phyloP scores from a whole-genome alignment of 2,329 filamentous ascomycete species.

The Xylariaceae sp. region DNA sequence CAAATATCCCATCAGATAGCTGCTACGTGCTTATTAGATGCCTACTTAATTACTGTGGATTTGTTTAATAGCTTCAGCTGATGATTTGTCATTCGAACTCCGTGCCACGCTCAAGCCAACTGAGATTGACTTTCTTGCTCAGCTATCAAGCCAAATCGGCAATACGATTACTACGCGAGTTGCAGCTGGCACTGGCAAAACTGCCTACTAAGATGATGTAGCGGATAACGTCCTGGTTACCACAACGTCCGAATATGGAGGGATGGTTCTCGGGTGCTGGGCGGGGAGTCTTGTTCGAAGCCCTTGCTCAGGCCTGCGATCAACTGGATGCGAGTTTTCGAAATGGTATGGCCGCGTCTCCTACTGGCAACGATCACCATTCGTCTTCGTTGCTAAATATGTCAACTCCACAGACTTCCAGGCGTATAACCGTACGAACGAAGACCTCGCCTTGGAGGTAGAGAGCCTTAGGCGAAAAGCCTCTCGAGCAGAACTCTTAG shows the following conservation, averaged over 20 bases:
- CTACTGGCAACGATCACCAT: too few relatives aligned
- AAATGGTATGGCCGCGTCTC: slow-evolving; percentile 18
- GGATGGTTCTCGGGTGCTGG: slow-evolving; percentile 28
- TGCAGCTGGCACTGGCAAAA: neutral
- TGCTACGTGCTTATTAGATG: too few relatives aligned
- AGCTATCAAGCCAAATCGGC: too few relatives aligned
- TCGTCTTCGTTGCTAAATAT: slow-evolving; percentile 2
- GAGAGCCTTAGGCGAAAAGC: slow-evolving; percentile 30
- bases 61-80: too few relatives aligned
- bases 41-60: too few relatives aligned
- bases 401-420: slow-evolving; percentile 15
- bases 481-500: slow-evolving; percentile 32
- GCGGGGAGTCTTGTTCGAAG: slow-evolving; percentile 25
- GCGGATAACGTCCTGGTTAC: too few relatives aligned
- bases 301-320: slow-evolving; percentile 24
- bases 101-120: too few relatives aligned
- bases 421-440: slow-evolving; percentile 18
- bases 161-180: too few relatives aligned
- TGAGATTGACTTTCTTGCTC: too few relatives aligned
- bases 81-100: too few relatives aligned
- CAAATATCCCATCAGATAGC: too few relatives aligned
- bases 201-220: too few relatives aligned
- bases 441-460: slow-evolving; percentile 31
- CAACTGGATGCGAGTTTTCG: slow-evolving; percentile 23
- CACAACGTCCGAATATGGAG: slow-evolving; percentile 23